Percentiles rank a stretch among this genome's conserved stretches.
Conservation (phyloP, 2,329 filamentous ascomycete genomes). For the Xylariaceae sp. region DNA sequence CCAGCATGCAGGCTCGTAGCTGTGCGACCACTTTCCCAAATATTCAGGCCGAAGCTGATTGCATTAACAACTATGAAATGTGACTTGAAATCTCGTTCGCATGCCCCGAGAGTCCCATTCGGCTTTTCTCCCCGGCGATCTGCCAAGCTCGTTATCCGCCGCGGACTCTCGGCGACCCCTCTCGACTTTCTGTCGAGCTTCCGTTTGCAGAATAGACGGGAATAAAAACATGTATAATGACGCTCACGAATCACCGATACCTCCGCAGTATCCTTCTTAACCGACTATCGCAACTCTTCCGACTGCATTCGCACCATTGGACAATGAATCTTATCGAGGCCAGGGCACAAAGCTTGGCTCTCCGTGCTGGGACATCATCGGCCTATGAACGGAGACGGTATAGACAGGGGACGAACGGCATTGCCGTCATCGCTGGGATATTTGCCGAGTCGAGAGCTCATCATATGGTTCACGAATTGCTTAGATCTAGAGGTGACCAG, state of each 20-base stretch:
- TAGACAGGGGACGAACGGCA: neutral
- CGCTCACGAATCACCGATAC: neutral
- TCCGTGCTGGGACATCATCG: neutral
- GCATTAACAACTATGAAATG: no score
- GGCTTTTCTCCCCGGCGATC: no score
- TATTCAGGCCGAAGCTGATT: no score
- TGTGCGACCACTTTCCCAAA: no score
- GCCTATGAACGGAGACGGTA: slow-evolving; percentile 1
- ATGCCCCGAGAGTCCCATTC: no score
- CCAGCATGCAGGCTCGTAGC: no score
- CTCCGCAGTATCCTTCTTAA: neutral
- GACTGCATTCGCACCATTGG: neutral
- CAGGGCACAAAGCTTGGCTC: no score
- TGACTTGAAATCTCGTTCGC: no score
- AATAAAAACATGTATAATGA: neutral
- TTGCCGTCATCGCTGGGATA: slow-evolving; percentile 1
- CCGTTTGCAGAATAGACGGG: slow-evolving; percentile 1
- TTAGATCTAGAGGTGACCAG: neutral
- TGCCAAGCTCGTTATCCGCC: neutral
- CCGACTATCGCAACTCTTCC: neutral
- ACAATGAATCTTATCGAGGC: neutral
- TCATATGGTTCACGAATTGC: neutral
- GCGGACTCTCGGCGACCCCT: neutral
- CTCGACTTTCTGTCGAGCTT: neutral
- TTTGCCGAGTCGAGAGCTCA: neutral